A percentile compares a stretch with the other conserved stretches of the same genome.
Evolutionary conservation across 2,329 filamentous ascomycete species (phyloP).

Genomic region (Fusarium tanahbumbuense): DNA sequence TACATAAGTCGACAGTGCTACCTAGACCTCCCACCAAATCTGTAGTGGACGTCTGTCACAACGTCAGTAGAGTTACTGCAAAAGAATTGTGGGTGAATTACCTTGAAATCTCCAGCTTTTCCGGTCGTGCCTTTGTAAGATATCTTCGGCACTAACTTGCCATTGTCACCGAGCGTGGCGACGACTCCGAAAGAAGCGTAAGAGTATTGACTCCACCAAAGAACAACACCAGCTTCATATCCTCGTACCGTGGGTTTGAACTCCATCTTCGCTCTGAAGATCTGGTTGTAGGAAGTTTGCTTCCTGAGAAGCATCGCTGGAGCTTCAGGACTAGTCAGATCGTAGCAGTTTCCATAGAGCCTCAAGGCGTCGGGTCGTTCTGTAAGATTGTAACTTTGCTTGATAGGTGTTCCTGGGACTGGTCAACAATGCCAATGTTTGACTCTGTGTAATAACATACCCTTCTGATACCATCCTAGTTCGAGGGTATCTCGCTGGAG

Average conservation of each 20-base stretch:
- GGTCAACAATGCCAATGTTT: not conserved
- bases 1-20: not conserved
- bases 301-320: constrained; percentile 67
- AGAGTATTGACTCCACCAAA: constrained; percentile 65
- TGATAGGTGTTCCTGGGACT: constrained; percentile 35
- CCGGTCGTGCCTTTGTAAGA: constrained; percentile 14
- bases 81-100: not conserved
- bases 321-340: constrained; percentile 60
- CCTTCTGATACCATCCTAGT: constrained; percentile 46
- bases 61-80: not conserved
- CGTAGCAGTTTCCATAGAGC: constrained; percentile 64
- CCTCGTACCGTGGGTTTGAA: constrained; percentile 58
- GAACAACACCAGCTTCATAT: constrained; percentile 64
- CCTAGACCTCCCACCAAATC: not conserved
- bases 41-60: not conserved
- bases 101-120: constrained; percentile 16
- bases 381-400: constrained; percentile 57
- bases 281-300: constrained; percentile 58
- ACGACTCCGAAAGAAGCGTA: constrained; percentile 48
- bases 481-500: constrained; percentile 28
- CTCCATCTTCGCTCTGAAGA: constrained; percentile 57
- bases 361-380: constrained; percentile 58
- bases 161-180: constrained; percentile 7
- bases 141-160: not conserved
- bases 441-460: not conserved